phyloP scores from a whole-genome alignment of 2,329 filamentous ascomycete species.

The Remersonia thermophila region DNA sequence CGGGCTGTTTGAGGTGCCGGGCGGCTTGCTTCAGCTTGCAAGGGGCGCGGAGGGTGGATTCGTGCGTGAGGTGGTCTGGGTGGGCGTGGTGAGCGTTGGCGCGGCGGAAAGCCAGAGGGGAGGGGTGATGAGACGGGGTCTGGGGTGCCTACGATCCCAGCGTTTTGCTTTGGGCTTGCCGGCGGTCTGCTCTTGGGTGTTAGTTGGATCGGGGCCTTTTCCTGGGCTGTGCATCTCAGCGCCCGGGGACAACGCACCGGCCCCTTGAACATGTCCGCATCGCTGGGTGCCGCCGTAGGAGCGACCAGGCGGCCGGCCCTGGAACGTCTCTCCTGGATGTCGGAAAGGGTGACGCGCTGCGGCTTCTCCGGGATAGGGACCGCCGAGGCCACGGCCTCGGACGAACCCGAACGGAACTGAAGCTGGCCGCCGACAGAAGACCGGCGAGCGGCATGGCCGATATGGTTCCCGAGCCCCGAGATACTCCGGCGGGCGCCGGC shows the following conservation, averaged over 20 bases:
- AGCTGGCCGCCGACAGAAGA: too few relatives aligned
- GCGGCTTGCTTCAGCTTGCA: conserved; percentile 77
- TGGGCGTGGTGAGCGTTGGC: neutral
- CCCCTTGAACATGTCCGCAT: conserved; percentile 75
- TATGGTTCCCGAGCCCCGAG: neutral
- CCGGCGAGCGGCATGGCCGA: too few relatives aligned
- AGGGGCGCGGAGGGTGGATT: conserved; percentile 47
- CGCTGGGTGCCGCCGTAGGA: conserved; percentile 63
- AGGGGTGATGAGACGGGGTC: neutral
- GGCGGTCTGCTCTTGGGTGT: conserved; percentile 20
- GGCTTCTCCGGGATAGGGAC: conserved; percentile 16
- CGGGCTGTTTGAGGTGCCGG: conserved; percentile 64
- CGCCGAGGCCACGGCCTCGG: conserved; percentile 10
- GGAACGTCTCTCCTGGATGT: conserved; percentile 53
- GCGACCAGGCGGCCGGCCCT: conserved; percentile 62
- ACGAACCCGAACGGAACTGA: neutral
- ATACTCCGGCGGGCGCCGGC: conserved; percentile 6
- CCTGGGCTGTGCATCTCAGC: too few relatives aligned
- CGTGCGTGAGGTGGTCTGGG: conserved; percentile 45
- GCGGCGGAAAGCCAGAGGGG: neutral
- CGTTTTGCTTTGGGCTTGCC: conserved; percentile 65
- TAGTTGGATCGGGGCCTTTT: too few relatives aligned
- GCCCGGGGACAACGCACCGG: conserved; percentile 48
- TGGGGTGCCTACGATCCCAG: conserved; percentile 64
- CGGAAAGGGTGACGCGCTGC: conserved; percentile 44